These are phyloP conservation scores for Pezicula carpinea DNA, from an alignment of 2,329 filamentous ascomycete genomes.

Conservation along the genomic window DNA sequence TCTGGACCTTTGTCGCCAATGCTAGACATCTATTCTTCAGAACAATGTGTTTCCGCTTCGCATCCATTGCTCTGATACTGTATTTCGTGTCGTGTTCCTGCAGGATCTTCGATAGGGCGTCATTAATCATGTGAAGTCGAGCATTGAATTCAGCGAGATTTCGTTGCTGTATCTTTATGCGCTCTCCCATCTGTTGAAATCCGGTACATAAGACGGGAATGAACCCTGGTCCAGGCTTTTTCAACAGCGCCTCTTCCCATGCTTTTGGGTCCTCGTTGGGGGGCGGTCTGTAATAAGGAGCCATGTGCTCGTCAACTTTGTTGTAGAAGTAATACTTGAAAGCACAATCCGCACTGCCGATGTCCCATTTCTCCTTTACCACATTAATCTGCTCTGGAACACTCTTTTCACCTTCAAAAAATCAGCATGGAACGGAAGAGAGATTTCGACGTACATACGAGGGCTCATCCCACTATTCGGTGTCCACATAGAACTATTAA, in stretches of 20 bases:
- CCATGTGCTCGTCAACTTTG: conserved; percentile 67
- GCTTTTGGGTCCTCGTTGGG: conserved; percentile 68
- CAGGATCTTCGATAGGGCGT: conserved; percentile 65
- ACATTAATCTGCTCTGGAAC: conserved; percentile 69
- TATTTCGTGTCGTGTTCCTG: conserved; percentile 73
- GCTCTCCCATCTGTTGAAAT: conserved; percentile 66
- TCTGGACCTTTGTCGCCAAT: conserved; percentile 74
- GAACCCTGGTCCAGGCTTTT: conserved; percentile 71
- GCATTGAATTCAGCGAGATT: conserved; percentile 66
- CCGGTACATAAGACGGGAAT: conserved; percentile 74
- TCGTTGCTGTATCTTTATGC: conserved; percentile 67
- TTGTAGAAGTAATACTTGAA: conserved; percentile 89
- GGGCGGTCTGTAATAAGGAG: conserved; percentile 71
- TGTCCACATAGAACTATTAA: conserved; percentile 23
- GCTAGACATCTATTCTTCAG: conserved; percentile 69
- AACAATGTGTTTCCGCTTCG: conserved; percentile 66
- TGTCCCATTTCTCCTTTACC: conserved; percentile 71
- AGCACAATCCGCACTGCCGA: conserved; percentile 60
- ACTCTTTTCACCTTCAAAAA: conserved; percentile 58
- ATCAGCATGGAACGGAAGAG: conserved; percentile 11
- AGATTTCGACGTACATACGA: conserved; percentile 16
- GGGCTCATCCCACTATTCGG: conserved; percentile 21
- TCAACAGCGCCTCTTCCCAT: conserved; percentile 79
- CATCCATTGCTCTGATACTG: conserved; percentile 68
- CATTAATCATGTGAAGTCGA: conserved; percentile 75